Evolutionary conservation across 2,329 filamentous ascomycete species (phyloP).

Genomic region (Malbranchea zuffiana): DNA sequence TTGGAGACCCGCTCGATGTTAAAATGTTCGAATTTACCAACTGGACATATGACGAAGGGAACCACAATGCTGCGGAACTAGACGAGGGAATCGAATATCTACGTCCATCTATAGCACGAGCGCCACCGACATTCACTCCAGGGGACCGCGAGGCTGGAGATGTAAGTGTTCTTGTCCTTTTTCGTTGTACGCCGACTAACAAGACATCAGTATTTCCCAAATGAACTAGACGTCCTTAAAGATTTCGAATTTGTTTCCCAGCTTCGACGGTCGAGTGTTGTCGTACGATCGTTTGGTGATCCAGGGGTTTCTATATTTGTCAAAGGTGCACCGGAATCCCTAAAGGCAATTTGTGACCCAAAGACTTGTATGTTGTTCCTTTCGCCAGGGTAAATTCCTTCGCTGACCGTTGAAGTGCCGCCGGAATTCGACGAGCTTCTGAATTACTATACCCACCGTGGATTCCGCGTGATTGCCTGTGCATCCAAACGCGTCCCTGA

Average conservation of each 20-base stretch:
- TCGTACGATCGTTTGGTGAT: conserved; percentile 79
- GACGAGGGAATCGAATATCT: conserved; percentile 66
- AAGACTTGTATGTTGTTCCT: conserved; percentile 52
- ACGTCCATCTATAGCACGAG: conserved; percentile 72
- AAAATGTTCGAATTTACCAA: conserved; percentile 98
- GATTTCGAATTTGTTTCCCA: conserved; percentile 94
- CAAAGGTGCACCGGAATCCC: conserved; percentile 92
- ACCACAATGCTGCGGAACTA: conserved; percentile 51
- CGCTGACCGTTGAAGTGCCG: conserved; percentile 51
- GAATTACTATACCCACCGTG: conserved; percentile 84
- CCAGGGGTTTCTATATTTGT: conserved; percentile 81
- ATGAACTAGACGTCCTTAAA: conserved; percentile 84
- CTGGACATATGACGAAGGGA: conserved; percentile 86
- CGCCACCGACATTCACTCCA: conserved; percentile 45
- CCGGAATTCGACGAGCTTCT: conserved; percentile 81
- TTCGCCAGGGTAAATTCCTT: conserved; percentile 11
- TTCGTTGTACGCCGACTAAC: conserved; percentile 18
- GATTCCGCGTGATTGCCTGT: conserved; percentile 92
- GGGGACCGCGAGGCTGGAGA: conserved; percentile 11
- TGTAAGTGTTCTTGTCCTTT: conserved; percentile 1
- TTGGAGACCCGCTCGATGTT: conserved; percentile 87
- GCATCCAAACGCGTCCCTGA: conserved; percentile 80
- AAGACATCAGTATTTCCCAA: conserved; percentile 32
- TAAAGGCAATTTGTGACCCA: conserved; percentile 80
- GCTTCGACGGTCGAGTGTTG: conserved; percentile 79